Evolutionary conservation across 306 rosid species (phyloP).

Genomic region (Rosa rugosa): DNA sequence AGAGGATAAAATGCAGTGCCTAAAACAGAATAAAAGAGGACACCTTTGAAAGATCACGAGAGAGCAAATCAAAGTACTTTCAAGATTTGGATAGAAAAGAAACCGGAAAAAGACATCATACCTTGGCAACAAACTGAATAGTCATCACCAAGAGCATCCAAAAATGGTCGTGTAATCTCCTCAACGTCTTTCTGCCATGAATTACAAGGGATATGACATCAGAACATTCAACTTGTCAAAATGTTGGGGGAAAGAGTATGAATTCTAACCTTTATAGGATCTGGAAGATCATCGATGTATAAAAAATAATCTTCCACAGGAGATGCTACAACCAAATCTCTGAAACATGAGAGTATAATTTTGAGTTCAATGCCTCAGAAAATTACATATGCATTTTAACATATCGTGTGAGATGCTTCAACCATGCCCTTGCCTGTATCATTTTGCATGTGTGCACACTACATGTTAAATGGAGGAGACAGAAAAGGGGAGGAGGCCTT

Average conservation of each 20-base stretch:
- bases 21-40: constrained; percentile 31
- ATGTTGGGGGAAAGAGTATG: constrained; percentile 4
- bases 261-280: constrained; percentile 65
- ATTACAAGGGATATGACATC: constrained; percentile 15
- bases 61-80: not conserved
- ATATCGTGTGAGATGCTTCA: not conserved
- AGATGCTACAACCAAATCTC: constrained; percentile 95
- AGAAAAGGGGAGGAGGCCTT: constrained; percentile 12
- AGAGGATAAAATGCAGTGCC: constrained; percentile 90
- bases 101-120: constrained; percentile 30
- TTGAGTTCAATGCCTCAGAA: constrained; percentile 1
- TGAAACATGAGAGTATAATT: constrained; percentile 36
- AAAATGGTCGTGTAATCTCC: constrained; percentile 66
- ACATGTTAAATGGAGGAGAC: constrained; percentile 17
- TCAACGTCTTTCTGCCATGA: constrained; percentile 71
- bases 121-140: constrained; percentile 88
- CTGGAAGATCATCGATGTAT: constrained; percentile 63
- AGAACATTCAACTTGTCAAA: constrained; percentile 15
- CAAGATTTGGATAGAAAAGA: constrained; percentile 1
- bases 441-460: constrained; percentile 19
- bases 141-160: constrained; percentile 86
- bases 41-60: not conserved
- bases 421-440: constrained; percentile 14
- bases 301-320: constrained; percentile 95
- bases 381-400: not conserved